Evolutionary conservation across 257 asterid genomes (phyloP).

Genomic region (Asclepias syriaca): DNA sequence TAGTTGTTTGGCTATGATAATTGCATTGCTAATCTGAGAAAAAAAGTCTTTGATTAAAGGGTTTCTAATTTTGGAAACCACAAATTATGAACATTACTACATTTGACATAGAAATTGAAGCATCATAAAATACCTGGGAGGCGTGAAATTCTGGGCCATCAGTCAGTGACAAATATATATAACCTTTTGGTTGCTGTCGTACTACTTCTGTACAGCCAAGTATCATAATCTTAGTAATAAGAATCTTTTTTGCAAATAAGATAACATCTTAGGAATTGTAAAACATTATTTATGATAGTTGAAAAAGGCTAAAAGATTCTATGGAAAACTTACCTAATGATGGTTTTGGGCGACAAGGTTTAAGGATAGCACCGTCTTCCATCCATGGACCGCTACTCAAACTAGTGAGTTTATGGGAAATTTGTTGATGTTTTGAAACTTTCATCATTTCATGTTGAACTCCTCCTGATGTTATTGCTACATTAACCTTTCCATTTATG

Average conservation of each 20-base stretch:
- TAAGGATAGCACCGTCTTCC: conserved; percentile 17
- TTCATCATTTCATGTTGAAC: conserved; percentile 24
- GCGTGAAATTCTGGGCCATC: conserved; percentile 53
- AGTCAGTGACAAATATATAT: conserved; percentile 44
- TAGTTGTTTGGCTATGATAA: conserved; percentile 47
- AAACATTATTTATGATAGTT: too few relatives aligned
- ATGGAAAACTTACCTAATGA: conserved; percentile 24
- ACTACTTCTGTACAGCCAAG: conserved; percentile 23
- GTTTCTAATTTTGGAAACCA: too few relatives aligned
- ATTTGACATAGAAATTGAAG: too few relatives aligned
- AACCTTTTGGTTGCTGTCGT: conserved; percentile 29
- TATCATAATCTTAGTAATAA: too few relatives aligned
- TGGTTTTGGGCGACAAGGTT: conserved; percentile 50
- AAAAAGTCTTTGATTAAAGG: background rate
- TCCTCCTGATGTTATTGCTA: conserved; percentile 8
- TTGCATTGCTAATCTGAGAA: conserved; percentile 53
- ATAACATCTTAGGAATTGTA: too few relatives aligned
- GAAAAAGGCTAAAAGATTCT: too few relatives aligned
- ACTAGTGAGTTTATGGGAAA: conserved; percentile 16
- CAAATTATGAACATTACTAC: too few relatives aligned
- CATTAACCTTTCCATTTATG: conserved; percentile 27
- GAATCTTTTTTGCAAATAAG: too few relatives aligned
- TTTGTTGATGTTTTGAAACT: conserved; percentile 28
- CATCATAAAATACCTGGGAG: conserved; percentile 39
- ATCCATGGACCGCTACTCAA: conserved; percentile 26